phyloP scores from a whole-genome alignment of 2,329 filamentous ascomycete genomes.

The Fusarium marasasianum region DNA sequence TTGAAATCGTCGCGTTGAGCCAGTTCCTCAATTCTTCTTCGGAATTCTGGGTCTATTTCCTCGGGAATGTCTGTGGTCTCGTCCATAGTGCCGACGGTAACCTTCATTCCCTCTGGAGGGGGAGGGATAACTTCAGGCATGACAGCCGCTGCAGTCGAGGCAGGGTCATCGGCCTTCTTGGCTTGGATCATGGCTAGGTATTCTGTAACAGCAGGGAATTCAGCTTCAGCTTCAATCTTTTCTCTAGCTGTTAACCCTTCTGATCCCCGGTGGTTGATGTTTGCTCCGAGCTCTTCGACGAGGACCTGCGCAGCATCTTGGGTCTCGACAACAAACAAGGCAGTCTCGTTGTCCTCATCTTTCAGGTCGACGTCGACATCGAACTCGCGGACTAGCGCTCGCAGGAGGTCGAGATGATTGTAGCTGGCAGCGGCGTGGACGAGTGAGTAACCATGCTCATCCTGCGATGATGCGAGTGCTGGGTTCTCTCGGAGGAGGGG shows the following conservation, averaged over 20 bases:
- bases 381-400: constrained; percentile 78
- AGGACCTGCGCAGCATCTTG: constrained; percentile 80
- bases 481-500: constrained; percentile 78
- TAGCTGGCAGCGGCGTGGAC: constrained; percentile 95
- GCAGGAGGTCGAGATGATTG: constrained; percentile 83
- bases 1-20: constrained; percentile 86
- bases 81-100: constrained; percentile 81
- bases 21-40: constrained; percentile 86
- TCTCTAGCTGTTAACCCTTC: constrained; percentile 84
- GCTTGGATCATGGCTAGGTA: constrained; percentile 36
- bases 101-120: constrained; percentile 77
- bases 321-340: constrained; percentile 91
- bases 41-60: constrained; percentile 83
- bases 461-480: constrained; percentile 79
- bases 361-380: constrained; percentile 80
- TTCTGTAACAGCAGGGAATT: constrained; percentile 35
- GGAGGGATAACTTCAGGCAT: constrained; percentile 61
- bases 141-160: constrained; percentile 40
- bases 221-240: constrained; percentile 64
- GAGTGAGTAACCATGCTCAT: constrained; percentile 93
- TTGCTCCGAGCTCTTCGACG: constrained; percentile 82
- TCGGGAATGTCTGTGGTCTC: constrained; percentile 67
- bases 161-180: constrained; percentile 44
- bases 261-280: constrained; percentile 70
- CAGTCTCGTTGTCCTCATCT: constrained; percentile 93